Evolutionary conservation across 768 basidiomycete genomes (phyloP), one percentile per base, ranked within the genome.

Genomic region (Lactarius evosmus): DNA sequence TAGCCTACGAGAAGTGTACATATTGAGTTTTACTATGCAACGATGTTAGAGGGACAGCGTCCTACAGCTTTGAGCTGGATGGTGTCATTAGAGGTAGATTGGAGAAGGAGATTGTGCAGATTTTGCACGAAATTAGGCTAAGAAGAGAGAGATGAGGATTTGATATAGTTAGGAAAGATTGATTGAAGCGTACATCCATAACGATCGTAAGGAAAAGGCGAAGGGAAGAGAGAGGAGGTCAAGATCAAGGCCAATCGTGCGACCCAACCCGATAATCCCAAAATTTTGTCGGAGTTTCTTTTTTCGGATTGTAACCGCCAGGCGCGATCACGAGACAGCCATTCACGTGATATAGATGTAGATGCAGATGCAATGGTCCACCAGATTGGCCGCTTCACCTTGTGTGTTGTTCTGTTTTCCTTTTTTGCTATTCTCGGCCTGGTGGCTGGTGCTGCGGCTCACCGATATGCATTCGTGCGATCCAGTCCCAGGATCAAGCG

Each of bases 31-130:
- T 46, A 64, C 49, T 46, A 56, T 61, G 41, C 16, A 49, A 67
- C 34, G 62, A 61, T 63, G 29, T 63, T 55, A 41, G 34, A n/a
- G 57, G 60, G 34, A 22, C 32, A 49, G 56, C 63, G 61, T 72
- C 92, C 76, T 77, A 96, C 96, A 70, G 88, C 83, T 79, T 97
- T 96, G 74, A 98, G 84, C 72, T 87, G 82, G 65, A 82, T 79
- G 49, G 96, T 98, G 78, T 99, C 94, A 70, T 91, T 91, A 41
- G 89, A 86, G 60, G 88, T 88, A 27, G 89, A 89, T 74, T 93
- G 92, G 64, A 89, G 78, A 58, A 99, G 87, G 65, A 97, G 85
- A 76, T 83, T 81, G 78, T 96, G 92, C 67, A 98, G 78, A 69
- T 82, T 82, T 76, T 94, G 87, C 69, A 91, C 83, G 75, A 85